Conservation (phyloP, 192 early-diverging fungal genomes). For the Podila clonocystis region DNA sequence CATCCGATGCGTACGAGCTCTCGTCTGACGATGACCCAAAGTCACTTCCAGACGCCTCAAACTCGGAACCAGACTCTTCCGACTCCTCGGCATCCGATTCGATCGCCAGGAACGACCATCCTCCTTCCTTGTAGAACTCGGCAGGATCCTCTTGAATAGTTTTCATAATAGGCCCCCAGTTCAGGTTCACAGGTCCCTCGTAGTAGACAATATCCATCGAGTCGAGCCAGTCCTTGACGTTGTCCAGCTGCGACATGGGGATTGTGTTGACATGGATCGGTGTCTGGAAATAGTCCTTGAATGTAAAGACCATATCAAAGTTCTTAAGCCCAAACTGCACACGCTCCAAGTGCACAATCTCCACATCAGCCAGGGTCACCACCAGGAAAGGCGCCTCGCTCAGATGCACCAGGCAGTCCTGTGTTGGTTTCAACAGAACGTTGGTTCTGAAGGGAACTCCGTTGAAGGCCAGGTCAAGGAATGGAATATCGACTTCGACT, state of each 20-base stretch:
- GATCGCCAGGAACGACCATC: slow-evolving; percentile 89
- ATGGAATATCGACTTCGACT: slow-evolving; percentile 92
- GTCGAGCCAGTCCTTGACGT: slow-evolving; percentile 96
- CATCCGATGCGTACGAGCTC: slow-evolving; percentile 68
- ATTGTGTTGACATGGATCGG: slow-evolving; percentile 98
- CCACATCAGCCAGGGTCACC: slow-evolving; percentile 90
- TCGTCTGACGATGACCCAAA: slow-evolving; percentile 88
- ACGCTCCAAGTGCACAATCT: slow-evolving; percentile 96
- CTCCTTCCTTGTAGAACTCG: slow-evolving; percentile 91
- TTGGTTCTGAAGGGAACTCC: slow-evolving; percentile 94
- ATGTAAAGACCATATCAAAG: slow-evolving; percentile 99
- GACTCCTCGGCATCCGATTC: slow-evolving; percentile 72
- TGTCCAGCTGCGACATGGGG: slow-evolving; percentile 89
- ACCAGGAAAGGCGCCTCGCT: slow-evolving; percentile 94
- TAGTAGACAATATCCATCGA: slow-evolving; percentile 92
- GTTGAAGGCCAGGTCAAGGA: slow-evolving; percentile 92
- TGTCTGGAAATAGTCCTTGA: slow-evolving; percentile 90
- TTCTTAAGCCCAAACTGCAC: slow-evolving; percentile 96
- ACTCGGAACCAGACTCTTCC: slow-evolving; percentile 58
- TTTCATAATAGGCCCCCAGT: slow-evolving; percentile 99
- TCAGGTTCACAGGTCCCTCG: slow-evolving; percentile 94
- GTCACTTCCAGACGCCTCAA: slow-evolving; percentile 59
- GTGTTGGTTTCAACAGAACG: slow-evolving; percentile 94
- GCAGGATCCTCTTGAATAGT: slow-evolving; percentile 93
- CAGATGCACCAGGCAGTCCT: slow-evolving; percentile 95